Conservation (phyloP, 1,139 yeast species). For the Hyphopichia pseudoburtonii region DNA sequence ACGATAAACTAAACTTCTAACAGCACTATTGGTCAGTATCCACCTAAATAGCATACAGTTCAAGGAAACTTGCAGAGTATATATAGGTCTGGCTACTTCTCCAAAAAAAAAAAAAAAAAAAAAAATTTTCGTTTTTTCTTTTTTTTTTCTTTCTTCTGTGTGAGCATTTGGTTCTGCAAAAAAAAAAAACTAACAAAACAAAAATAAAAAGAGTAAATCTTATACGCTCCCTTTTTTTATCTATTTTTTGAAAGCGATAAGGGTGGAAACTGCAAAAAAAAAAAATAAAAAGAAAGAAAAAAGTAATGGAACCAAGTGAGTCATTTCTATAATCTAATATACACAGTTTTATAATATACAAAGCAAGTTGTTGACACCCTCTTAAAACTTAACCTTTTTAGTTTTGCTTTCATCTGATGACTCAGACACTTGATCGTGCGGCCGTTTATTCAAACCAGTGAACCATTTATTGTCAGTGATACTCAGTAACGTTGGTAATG, state of each 20-base stretch:
- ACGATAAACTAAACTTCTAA: constrained; percentile 5
- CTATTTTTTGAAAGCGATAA: too few relatives aligned
- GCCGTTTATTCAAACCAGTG: constrained; percentile 20
- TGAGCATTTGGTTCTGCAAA: too few relatives aligned
- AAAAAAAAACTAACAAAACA: too few relatives aligned
- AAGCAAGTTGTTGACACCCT: not conserved
- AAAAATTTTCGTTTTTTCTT: too few relatives aligned
- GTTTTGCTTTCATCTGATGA: not conserved
- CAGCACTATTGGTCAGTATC: constrained; percentile 15
- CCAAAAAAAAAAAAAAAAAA: constrained; percentile 1
- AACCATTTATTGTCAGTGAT: constrained; percentile 19
- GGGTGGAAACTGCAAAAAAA: too few relatives aligned
- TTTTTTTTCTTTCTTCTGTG: too few relatives aligned
- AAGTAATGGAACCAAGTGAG: too few relatives aligned
- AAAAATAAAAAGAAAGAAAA: too few relatives aligned
- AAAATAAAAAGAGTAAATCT: too few relatives aligned
- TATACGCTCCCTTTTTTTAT: too few relatives aligned
- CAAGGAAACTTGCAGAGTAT: not conserved
- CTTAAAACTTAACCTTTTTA: not conserved
- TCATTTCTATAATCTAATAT: too few relatives aligned
- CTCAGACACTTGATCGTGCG: constrained; percentile 4
- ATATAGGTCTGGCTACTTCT: not conserved
- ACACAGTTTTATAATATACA: not conserved
- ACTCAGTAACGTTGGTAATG: not conserved
- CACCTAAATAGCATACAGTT: constrained; percentile 21